Percentiles rank a stretch among this genome's conserved stretches.
phyloP scores from a whole-genome alignment of 2,329 filamentous ascomycete species.

The Penicillium italicum region DNA sequence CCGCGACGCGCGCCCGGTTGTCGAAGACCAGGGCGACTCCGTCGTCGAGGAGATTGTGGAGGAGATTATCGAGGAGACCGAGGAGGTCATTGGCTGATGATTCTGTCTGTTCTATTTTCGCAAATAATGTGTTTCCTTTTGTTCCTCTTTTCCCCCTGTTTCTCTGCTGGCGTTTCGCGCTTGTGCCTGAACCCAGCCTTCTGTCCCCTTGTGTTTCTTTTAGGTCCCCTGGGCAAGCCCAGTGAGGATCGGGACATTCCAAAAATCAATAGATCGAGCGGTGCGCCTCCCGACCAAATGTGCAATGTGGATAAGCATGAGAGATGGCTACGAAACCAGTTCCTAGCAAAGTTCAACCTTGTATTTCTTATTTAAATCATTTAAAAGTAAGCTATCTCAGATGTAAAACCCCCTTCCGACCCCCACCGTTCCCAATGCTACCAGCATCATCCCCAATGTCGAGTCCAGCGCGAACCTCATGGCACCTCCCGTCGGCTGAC shows the following conservation, averaged over 20 bases:
- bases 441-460: conserved; percentile 5
- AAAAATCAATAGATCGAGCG: conserved; percentile 29
- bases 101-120: conserved; percentile 23
- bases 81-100: conserved; percentile 63
- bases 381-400: not conserved
- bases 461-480: conserved; percentile 3
- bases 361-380: not conserved
- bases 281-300: conserved; percentile 21
- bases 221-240: conserved; percentile 18
- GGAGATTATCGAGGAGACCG: conserved; percentile 76
- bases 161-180: conserved; percentile 23
- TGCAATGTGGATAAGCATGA: conserved; percentile 32
- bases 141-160: conserved; percentile 24
- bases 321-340: conserved; percentile 27
- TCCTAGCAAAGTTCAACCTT: conserved; percentile 10
- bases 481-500: conserved; percentile 7
- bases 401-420: conserved; percentile 17
- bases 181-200: conserved; percentile 24
- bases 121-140: conserved; percentile 33
- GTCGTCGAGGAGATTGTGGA: conserved; percentile 87
- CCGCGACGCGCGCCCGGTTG: conserved; percentile 50
- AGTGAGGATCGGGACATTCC: conserved; percentile 25
- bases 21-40: conserved; percentile 64
- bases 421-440: conserved; percentile 12
- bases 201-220: conserved; percentile 30